Conservation (phyloP, 805 yeast genomes). For the Priceomyces melissophilus region DNA sequence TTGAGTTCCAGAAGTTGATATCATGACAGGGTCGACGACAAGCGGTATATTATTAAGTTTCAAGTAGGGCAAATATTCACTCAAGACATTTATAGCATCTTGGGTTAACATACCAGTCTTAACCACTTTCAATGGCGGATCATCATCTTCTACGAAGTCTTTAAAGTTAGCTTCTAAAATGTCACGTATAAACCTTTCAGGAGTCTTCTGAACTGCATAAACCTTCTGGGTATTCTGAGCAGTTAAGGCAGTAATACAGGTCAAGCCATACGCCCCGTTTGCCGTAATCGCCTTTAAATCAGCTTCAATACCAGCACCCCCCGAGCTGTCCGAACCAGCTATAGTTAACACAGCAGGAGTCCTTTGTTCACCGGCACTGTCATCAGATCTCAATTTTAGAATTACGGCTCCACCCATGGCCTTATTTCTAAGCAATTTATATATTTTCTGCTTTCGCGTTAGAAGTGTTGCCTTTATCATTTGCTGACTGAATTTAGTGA, state of each 20-base stretch:
- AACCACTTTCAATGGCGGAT: slow-evolving; percentile 48
- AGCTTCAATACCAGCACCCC: slow-evolving; percentile 92
- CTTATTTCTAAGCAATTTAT: too few relatives aligned
- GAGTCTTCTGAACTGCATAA: slow-evolving; percentile 44
- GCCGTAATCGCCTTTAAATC: slow-evolving; percentile 77
- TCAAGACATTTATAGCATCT: slow-evolving; percentile 50
- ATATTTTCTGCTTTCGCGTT: too few relatives aligned
- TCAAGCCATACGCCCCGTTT: slow-evolving; percentile 71
- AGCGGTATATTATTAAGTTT: slow-evolving; percentile 28
- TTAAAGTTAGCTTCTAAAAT: slow-evolving; percentile 53
- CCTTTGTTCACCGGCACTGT: too few relatives aligned
- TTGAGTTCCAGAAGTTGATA: slow-evolving; percentile 71
- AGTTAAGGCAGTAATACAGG: slow-evolving; percentile 75
- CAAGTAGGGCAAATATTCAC: slow-evolving; percentile 29
- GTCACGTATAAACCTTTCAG: slow-evolving; percentile 40
- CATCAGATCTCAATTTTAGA: too few relatives aligned
- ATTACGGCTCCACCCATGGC: too few relatives aligned
- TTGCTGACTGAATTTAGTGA: too few relatives aligned
- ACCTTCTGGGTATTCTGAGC: slow-evolving; percentile 64
- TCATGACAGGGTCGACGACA: slow-evolving; percentile 81
- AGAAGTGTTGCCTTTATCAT: too few relatives aligned
- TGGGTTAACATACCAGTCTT: slow-evolving; percentile 76
- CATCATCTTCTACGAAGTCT: slow-evolving; percentile 48
- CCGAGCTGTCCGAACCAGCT: slow-evolving; percentile 82
- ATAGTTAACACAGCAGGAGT: slow-evolving; percentile 28